Evolutionary conservation across 2,329 filamentous ascomycete genomes (phyloP), one percentile per base, ranked within the genome.

Genomic region (Stagonosporopsis tanaceti): DNA sequence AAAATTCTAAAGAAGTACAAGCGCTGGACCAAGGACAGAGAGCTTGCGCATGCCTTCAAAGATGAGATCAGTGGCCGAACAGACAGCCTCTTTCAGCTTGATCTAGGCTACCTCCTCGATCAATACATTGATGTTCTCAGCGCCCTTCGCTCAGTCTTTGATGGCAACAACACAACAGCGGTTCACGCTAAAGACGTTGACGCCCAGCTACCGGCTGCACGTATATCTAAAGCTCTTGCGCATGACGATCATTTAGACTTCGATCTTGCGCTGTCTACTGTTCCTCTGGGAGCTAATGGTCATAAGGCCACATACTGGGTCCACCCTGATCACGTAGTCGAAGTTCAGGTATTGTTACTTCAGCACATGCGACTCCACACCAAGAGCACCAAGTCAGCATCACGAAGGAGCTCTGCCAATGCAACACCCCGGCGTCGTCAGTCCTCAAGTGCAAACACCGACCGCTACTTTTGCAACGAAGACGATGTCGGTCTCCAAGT

Each of bases 1-100:
- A 96, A 96, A 77, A 88, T 96, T 35, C 79, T 93, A 32, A 95
- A 94, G 74, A 96, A 96, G 73, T 94, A 95, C 77, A 81, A 89
- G 83, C 93, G 93, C 83, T 95, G 92, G 92, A 94, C 91, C 3
- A 87, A 87, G 38, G 93, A 91, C 22, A 81, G 81, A 6, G 82
- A 84, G 0, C 79, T 95, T 22, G 84, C 85, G 59, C 79, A 80
- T 42, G 85, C 88, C 24, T 90, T 95, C 76, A 86, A 85, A 59
- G 83, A 88, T 28, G 84, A 88, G 64, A 78, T 94, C 24, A 80
- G 92, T 45, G 80, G 81, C 47, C 81, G 86, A 52, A 87, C 86
- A 4, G 89, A 88, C 75, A 91, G 88, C 75, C 92, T 94, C 70
- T 89, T 88, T 7, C 84, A 84, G 47, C 82, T 86, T 62, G 86